These are phyloP conservation scores for Dalechampia spathulata DNA, from an alignment of 441 rosid genomes.

Conservation along the genomic window DNA sequence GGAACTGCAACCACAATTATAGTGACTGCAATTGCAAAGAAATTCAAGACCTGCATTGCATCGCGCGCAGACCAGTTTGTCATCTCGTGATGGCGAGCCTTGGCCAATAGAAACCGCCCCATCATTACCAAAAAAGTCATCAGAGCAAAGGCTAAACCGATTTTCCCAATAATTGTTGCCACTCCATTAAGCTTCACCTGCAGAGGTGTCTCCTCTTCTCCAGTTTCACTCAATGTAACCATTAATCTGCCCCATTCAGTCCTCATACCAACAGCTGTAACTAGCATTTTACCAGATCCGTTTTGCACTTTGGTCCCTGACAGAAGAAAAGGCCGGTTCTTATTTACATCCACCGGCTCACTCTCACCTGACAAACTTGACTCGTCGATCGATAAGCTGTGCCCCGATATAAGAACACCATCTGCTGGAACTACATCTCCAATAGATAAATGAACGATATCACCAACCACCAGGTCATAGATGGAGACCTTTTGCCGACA, in stretches of 20 bases:
- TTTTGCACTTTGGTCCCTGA: conserved; percentile 42
- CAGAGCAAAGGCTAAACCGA: conserved; percentile 36
- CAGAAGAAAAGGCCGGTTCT: conserved; percentile 30
- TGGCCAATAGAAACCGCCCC: conserved; percentile 30
- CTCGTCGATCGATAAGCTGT: conserved; percentile 38
- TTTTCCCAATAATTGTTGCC: conserved; percentile 40
- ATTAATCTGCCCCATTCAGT: conserved; percentile 51
- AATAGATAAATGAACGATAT: conserved; percentile 39
- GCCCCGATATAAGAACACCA: conserved; percentile 39
- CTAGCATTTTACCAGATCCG: conserved; percentile 41
- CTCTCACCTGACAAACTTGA: conserved; percentile 54
- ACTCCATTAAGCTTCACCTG: conserved; percentile 43
- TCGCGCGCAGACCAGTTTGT: conserved; percentile 24
- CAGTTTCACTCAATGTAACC: conserved; percentile 30
- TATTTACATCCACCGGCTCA: conserved; percentile 26
- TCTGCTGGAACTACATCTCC: conserved; percentile 52
- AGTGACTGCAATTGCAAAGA: conserved; percentile 40
- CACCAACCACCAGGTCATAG: conserved; percentile 39
- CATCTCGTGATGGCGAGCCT: conserved; percentile 10
- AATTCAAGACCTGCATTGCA: conserved; percentile 26
- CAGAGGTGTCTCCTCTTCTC: conserved; percentile 39
- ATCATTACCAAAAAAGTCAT: conserved; percentile 33
- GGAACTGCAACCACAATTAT: conserved; percentile 55
- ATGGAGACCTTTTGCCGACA: conserved; percentile 28
- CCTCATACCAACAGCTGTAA: conserved; percentile 44